Conservation (phyloP, 1,284 basidiomycete species). For the Cystobasidiaceae sp. region DNA sequence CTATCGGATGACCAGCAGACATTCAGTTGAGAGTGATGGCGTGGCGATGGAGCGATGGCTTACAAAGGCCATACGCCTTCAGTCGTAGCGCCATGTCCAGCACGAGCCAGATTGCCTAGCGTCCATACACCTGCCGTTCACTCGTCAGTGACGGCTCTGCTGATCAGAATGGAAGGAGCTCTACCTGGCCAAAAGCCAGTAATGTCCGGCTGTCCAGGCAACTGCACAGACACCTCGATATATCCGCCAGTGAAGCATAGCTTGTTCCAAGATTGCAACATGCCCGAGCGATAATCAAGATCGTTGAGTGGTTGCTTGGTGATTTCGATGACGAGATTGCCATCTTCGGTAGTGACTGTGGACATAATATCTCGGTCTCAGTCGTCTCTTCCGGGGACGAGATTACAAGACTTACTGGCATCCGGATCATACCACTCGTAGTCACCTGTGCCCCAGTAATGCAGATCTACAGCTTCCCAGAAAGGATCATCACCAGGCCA, state of each 20-base stretch:
- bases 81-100: constrained; percentile 48
- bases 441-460: constrained; percentile 65
- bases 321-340: constrained; percentile 68
- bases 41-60: no score
- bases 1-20: constrained; percentile 49
- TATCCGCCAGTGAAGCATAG: constrained; percentile 77
- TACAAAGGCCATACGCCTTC: constrained; percentile 32
- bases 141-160: not conserved
- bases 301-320: constrained; percentile 55
- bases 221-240: constrained; percentile 57
- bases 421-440: constrained; percentile 57
- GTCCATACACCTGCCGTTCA: constrained; percentile 49
- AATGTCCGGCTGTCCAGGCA: constrained; percentile 65
- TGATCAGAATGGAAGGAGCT: not conserved
- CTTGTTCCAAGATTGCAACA: constrained; percentile 69
- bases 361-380: no score
- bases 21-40: not conserved
- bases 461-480: constrained; percentile 54
- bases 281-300: constrained; percentile 62
- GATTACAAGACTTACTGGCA: constrained; percentile 39
- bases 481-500: constrained; percentile 56
- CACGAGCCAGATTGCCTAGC: constrained; percentile 51
- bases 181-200: constrained; percentile 61
- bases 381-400: no score
- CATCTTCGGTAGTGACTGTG: constrained; percentile 53